Base-by-base conservation (phyloP, 192 early-diverging fungal genomes). In the Entomortierella parvispora region DNA sequence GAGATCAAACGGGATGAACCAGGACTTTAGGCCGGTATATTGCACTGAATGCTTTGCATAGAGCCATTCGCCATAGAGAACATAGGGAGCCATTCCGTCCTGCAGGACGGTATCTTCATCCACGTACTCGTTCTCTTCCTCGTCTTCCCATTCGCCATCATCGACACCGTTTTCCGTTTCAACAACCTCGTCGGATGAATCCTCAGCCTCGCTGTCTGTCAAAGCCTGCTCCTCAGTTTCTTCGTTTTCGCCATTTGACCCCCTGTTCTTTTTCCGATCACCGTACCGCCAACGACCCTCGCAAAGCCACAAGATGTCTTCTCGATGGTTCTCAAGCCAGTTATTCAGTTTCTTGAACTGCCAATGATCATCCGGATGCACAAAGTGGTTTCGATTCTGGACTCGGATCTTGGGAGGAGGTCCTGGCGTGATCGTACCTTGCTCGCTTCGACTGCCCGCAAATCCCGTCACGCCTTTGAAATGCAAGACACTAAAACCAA, bases 331-430 rank as follows among this genome's bases (percentile, higher is more conserved):
- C 31, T 76, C 71, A 10, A 76, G 47, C 71, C 71, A 76, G 2
- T 51, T 40, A n/a, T n/a, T 57, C 45, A 76, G 37, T 53, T 77
- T 77, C 49, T 77, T 77, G 61, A 68, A 77, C 66, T 77, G 74
- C 74, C 74, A 77, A 45, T 77, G 74, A 40, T 77, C 74, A 45
- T 77, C 66, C n/a, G 65, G 74, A 15, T 77, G 74, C n/a, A 77
- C 74, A 62, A 77, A 77, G 31, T 77, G 74, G 43, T 77, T 77
- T 37, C 74, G 62, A 43, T 77, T 77, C 34, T 77, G 74, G 14
- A 77, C 55, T 2, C 74, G 51, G 49, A 77, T 77, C 58, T 68
- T 77, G 15, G 74, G 74, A 50, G 65, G 60, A 4, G 74, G 65
- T 2, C 58, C 66, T 8, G 52, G 18, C 8, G 26, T 53, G 25